A percentile compares a stretch with the other conserved stretches of the same genome.
These are phyloP conservation scores for Cruciata laevipes DNA, from an alignment of 257 asterid genomes.

Conservation along the genomic window DNA sequence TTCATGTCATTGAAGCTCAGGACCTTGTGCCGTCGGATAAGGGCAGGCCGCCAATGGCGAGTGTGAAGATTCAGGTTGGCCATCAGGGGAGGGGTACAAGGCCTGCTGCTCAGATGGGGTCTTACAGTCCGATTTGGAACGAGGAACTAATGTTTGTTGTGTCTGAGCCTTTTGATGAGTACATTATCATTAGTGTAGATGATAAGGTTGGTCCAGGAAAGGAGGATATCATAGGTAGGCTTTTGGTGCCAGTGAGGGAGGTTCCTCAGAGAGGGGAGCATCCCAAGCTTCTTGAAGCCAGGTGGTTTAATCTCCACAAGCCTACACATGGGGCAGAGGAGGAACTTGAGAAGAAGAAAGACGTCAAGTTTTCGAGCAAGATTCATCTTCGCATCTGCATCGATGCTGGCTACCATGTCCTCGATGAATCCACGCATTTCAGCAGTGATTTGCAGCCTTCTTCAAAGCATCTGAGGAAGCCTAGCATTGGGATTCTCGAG, in stretches of 20 bases:
- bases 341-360: conserved; percentile 54
- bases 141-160: conserved; percentile 83
- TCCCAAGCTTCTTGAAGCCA: conserved; percentile 51
- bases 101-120: conserved; percentile 36
- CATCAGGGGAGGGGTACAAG: conserved; percentile 57
- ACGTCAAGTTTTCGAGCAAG: conserved; percentile 72
- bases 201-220: conserved; percentile 60
- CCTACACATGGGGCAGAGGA: conserved; percentile 39
- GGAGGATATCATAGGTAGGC: conserved; percentile 54
- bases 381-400: conserved; percentile 55
- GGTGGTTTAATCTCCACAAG: conserved; percentile 58
- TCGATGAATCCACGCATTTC: conserved; percentile 75
- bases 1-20: conserved; percentile 69
- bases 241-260: conserved; percentile 46
- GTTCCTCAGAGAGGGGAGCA: conserved; percentile 42
- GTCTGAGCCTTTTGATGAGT: conserved; percentile 76
- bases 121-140: conserved; percentile 68
- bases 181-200: conserved; percentile 47
- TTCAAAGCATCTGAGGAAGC: conserved; percentile 55
- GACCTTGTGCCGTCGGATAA: conserved; percentile 66
- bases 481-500: conserved; percentile 74
- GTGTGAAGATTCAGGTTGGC: conserved; percentile 55
- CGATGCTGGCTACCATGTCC: conserved; percentile 85
- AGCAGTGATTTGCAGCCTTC: conserved; percentile 87
- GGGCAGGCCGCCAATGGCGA: conserved; percentile 41